Conservation (phyloP, 805 yeast genomes). For the Kuraishia hungarica region DNA sequence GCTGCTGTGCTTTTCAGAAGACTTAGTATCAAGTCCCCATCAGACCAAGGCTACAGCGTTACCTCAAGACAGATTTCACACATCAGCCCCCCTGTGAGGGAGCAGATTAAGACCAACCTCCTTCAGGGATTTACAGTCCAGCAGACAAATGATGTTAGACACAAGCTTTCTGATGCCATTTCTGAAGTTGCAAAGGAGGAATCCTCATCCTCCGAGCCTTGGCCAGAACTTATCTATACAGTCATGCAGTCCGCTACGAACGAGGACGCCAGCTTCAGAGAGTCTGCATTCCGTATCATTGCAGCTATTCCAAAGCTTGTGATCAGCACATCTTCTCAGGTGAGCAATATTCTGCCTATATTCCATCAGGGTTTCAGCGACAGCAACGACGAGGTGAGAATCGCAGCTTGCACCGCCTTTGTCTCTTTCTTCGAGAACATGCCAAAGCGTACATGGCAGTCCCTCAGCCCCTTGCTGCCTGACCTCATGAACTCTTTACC, state of each 20-base stretch:
- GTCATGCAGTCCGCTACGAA: slow-evolving; percentile 54
- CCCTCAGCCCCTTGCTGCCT: slow-evolving; percentile 73
- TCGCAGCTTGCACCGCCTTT: slow-evolving; percentile 88
- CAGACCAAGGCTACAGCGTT: slow-evolving; percentile 47
- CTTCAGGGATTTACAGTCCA: slow-evolving; percentile 65
- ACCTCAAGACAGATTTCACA: slow-evolving; percentile 75
- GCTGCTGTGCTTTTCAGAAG: slow-evolving; percentile 88
- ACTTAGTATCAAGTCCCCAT: slow-evolving; percentile 73
- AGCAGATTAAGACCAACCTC: slow-evolving; percentile 55
- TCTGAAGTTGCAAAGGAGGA: slow-evolving; percentile 81
- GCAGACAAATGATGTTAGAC: slow-evolving; percentile 73
- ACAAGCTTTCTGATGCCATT: slow-evolving; percentile 88
- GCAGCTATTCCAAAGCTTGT: slow-evolving; percentile 77
- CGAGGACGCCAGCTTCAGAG: slow-evolving; percentile 62
- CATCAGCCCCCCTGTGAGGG: slow-evolving; percentile 46
- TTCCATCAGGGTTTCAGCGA: slow-evolving; percentile 81
- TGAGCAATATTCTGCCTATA: slow-evolving; percentile 51
- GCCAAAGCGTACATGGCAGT: slow-evolving; percentile 73
- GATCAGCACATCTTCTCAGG: slow-evolving; percentile 26
- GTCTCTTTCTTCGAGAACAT: slow-evolving; percentile 79
- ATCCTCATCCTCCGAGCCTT: slow-evolving; percentile 40
- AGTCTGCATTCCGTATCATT: slow-evolving; percentile 84
- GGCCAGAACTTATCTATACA: slow-evolving; percentile 78
- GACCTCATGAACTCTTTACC: slow-evolving; percentile 81
- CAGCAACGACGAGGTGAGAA: slow-evolving; percentile 70